These are phyloP conservation scores for Chaetomium olivaceum DNA, from an alignment of 2,329 filamentous ascomycete species.

Conservation along the genomic window DNA sequence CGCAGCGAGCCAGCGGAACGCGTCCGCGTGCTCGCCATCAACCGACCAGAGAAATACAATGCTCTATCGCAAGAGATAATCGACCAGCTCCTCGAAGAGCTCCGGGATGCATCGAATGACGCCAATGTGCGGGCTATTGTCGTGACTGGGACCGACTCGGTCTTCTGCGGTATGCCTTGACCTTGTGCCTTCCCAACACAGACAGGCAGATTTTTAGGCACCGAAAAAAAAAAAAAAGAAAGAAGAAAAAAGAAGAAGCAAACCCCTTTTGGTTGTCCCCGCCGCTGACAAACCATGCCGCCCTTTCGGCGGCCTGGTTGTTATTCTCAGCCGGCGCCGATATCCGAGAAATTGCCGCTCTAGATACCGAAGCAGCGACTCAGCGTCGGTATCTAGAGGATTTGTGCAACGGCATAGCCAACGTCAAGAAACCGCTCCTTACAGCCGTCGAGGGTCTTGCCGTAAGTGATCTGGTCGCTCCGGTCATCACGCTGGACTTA, in stretches of 20 bases:
- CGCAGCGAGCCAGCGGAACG: not conserved
- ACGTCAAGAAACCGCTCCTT: conserved; percentile 1
- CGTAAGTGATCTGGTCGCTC: not conserved
- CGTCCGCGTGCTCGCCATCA: conserved; percentile 6
- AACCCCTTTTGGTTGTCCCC: not conserved
- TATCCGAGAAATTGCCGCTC: not conserved
- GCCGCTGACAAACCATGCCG: not conserved
- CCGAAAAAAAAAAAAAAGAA: too few relatives aligned
- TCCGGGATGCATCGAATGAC: not conserved
- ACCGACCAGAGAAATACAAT: conserved; percentile 3
- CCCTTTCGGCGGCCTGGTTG: not conserved
- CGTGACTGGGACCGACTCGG: not conserved
- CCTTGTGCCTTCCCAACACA: not conserved
- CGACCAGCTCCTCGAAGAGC: not conserved
- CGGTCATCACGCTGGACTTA: not conserved
- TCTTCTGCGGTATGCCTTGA: conserved; percentile 1
- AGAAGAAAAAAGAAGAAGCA: too few relatives aligned
- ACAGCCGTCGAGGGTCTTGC: conserved; percentile 5
- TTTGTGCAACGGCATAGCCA: conserved; percentile 2
- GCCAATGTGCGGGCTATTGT: not conserved
- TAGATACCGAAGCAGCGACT: not conserved
- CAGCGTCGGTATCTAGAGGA: conserved; percentile 2
- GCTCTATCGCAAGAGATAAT: conserved; percentile 5
- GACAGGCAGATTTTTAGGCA: not conserved
- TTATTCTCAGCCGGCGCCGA: conserved; percentile 3